Percentiles rank a stretch among this genome's conserved stretches.
These are phyloP conservation scores for Kodamaea lidongshanica DNA, from an alignment of 805 yeast species.

Conservation along the genomic window DNA sequence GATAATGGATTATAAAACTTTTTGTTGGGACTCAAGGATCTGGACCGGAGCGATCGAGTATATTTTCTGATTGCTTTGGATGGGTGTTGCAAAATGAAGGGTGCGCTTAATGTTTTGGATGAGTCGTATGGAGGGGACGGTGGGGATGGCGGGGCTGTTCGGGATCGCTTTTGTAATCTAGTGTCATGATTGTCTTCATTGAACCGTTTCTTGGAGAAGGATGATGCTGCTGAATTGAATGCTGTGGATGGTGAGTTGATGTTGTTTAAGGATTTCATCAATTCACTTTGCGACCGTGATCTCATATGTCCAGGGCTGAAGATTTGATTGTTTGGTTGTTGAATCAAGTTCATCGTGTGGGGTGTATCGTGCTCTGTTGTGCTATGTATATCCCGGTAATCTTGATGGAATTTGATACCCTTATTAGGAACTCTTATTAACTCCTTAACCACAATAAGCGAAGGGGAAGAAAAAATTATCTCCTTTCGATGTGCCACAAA, in stretches of 20 bases:
- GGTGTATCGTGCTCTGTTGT: background rate
- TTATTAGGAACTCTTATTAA: too few relatives aligned
- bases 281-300: conserved; percentile 31
- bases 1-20: conserved; percentile 15
- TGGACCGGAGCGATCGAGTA: conserved; percentile 9
- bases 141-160: conserved; percentile 43
- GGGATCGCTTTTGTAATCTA: conserved; percentile 26
- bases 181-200: conserved; percentile 14
- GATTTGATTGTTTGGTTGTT: conserved; percentile 24
- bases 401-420: too few relatives aligned
- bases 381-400: too few relatives aligned
- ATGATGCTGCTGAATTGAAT: conserved; percentile 4
- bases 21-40: conserved; percentile 12
- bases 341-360: conserved; percentile 25
- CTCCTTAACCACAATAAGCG: too few relatives aligned
- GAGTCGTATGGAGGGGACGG: conserved; percentile 18
- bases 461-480: too few relatives aligned
- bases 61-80: conserved; percentile 6
- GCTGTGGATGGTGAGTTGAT: conserved; percentile 4
- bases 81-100: conserved; percentile 3
- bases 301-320: conserved; percentile 25
- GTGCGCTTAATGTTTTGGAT: conserved; percentile 1
- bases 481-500: too few relatives aligned
- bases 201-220: conserved; percentile 23
- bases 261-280: conserved; percentile 12